These are phyloP conservation scores for Eucalyptus regnans DNA, from an alignment of 345 rosid species.

Conservation along the genomic window DNA sequence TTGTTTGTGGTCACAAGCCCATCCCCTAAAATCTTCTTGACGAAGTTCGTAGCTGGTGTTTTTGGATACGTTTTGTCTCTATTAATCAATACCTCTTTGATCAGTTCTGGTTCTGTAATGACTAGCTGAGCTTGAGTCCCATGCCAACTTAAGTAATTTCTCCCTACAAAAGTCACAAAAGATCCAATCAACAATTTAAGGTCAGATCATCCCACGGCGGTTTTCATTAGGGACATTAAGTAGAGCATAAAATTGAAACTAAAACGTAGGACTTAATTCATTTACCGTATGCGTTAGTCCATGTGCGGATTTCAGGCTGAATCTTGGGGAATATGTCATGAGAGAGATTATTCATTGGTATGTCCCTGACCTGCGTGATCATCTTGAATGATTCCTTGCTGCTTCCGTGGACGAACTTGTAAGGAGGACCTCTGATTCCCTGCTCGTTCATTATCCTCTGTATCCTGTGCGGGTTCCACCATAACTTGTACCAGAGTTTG, in stretches of 20 bases:
- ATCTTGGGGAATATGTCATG: not conserved
- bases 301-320: slow-evolving; percentile 10
- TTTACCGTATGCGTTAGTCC: slow-evolving; percentile 15
- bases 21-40: not conserved
- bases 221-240: not conserved
- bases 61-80: not conserved
- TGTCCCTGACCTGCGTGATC: not conserved
- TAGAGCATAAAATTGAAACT: not conserved
- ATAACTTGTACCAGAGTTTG: not conserved
- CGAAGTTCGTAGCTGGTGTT: not conserved
- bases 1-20: slow-evolving; percentile 9
- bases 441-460: slow-evolving; percentile 2
- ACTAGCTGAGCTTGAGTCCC: not conserved
- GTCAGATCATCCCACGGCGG: not conserved
- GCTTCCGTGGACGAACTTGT: slow-evolving; percentile 6
- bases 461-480: slow-evolving; percentile 4
- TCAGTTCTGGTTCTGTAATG: not conserved
- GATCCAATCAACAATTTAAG: not conserved
- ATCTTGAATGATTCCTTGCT: not conserved
- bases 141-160: not conserved
- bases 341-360: not conserved
- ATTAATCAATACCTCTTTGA: not conserved
- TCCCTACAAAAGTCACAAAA: not conserved
- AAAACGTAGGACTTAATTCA: not conserved
- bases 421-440: not conserved